Evolutionary conservation across 371 early-diverging fungal genomes (phyloP), one percentile per base, ranked within the genome.

Genomic region (Lichtheimia ramosa): DNA sequence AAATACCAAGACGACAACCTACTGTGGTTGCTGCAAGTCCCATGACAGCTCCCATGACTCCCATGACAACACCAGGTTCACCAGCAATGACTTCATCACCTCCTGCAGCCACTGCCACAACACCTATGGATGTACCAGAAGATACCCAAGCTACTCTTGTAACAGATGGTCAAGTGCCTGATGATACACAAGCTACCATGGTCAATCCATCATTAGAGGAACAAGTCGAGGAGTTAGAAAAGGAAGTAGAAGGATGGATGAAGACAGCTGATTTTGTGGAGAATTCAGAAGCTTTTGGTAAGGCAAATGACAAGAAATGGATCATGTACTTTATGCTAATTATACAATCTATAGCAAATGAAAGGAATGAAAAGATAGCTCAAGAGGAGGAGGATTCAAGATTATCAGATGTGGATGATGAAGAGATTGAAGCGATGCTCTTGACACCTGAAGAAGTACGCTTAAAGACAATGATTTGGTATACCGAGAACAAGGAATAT

Each of bases 391-490:
- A 75, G 24, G 64, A 62, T 23, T 48, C 20, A 13, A 54, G 64
- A 24, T 69, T 89, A 57, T 77, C 84, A 1, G 90, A 90, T 51
- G 73, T 91, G 23, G 93, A 92, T 62, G 92, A 91, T 64, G 89
- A 89, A 16, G 94, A 94, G 71, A 82, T 94, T 43, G 82, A 81
- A 13, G 80, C 77, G 25, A 80, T 87, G 58, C 74, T 94, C 10
- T 68, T 96, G 39, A 85, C 80, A 5, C 83, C 86, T 1, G 87
- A 86, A 2, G 96, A 97, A 68, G 85, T 91, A 6, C 81, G 77
- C 41, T 61, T 86, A 28, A 95, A 95, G 68, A 89, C 89, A 0
- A 77, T 75, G 56, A 77, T 95, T 18, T 97, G 97, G 97, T 89
- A 83, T 63, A 86, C 84, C 39, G 84, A 88, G 42, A 94, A 97